These are phyloP conservation scores for Yamadazyma spencermartinsiae DNA, from an alignment of 1,139 yeast genomes.

Conservation along the genomic window DNA sequence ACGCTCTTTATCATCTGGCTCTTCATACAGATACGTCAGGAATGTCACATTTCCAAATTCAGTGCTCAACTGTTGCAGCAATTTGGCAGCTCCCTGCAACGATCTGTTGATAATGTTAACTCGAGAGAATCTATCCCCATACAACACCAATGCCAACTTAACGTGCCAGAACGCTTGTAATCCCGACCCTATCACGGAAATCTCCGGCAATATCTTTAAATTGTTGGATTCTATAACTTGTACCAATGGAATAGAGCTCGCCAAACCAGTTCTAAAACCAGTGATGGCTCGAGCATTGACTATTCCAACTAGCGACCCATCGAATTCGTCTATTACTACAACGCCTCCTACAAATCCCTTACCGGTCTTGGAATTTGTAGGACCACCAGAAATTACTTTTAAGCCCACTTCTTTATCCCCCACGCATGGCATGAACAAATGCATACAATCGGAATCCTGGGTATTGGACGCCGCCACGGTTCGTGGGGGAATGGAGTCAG, in stretches of 20 bases:
- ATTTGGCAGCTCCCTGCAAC: constrained; percentile 37
- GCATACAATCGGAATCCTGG: constrained; percentile 38
- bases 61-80: constrained; percentile 18
- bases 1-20: constrained; percentile 15
- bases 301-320: constrained; percentile 54
- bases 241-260: constrained; percentile 50
- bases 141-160: constrained; percentile 43
- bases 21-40: constrained; percentile 21
- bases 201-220: constrained; percentile 21
- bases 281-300: constrained; percentile 62
- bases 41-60: constrained; percentile 11
- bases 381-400: constrained; percentile 54
- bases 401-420: constrained; percentile 49
- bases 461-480: constrained; percentile 30
- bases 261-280: constrained; percentile 69
- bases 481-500: constrained; percentile 39
- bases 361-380: constrained; percentile 29
- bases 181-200: constrained; percentile 64
- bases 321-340: constrained; percentile 46
- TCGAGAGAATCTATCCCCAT: constrained; percentile 23
- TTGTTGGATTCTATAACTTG: constrained; percentile 26
- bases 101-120: constrained; percentile 53
- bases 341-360: constrained; percentile 57
- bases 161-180: constrained; percentile 69
- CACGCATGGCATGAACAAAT: constrained; percentile 65